Evolutionary conservation across 73 alveolate genomes (phyloP), one percentile per base, ranked within the genome.

Genomic region (Breviolum minutum): DNA sequence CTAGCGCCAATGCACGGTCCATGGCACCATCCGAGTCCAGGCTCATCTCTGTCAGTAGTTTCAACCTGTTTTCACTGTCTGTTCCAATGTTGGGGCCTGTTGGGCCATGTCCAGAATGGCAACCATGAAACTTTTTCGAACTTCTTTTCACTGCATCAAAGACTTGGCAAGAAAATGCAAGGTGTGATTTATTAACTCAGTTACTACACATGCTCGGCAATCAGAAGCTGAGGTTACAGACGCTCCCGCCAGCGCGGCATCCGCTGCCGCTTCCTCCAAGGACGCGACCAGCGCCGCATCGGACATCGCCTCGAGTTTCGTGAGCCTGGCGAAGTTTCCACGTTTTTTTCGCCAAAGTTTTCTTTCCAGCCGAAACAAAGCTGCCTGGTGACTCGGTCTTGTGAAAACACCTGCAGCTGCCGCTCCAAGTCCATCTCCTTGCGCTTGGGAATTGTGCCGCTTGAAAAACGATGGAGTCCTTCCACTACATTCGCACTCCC

Each of bases 371-470:
- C 10, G 81, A n/a, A 13, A 20, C 62, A 24, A 9, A 11, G 54
- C 63, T 27, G 87, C 96, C 96, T 90, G 87, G 24, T 74, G 48
- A 90, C 61, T 11, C 96, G 60, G 96, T 90, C 96, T 60, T 90
- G 83, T 22, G 96, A 71, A 63, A 90, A 90, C 69, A 90, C 54
- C 62, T 90, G 83, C 32, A 90, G 70, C 62, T 70, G 96, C 40
- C 96, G 96, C 96, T 90, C 96, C 96, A 70, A 26, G n/a, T 90
- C 87, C 86, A 90, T 71, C 87, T 90, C 84, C 96, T 90, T 40
- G 32, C 62, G 1, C 62, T 29, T 8, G 24, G 19, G 48, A 26
- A 14, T 74, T 9, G 40, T 20, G 12, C 86, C 29, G 2, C 20
- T 63, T 22, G 77, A 12, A 26, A 1, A 81, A 14, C 69, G 22